Evolutionary conservation across 139 green algal genomes (phyloP).

Genomic region (Tetraselmis chui): DNA sequence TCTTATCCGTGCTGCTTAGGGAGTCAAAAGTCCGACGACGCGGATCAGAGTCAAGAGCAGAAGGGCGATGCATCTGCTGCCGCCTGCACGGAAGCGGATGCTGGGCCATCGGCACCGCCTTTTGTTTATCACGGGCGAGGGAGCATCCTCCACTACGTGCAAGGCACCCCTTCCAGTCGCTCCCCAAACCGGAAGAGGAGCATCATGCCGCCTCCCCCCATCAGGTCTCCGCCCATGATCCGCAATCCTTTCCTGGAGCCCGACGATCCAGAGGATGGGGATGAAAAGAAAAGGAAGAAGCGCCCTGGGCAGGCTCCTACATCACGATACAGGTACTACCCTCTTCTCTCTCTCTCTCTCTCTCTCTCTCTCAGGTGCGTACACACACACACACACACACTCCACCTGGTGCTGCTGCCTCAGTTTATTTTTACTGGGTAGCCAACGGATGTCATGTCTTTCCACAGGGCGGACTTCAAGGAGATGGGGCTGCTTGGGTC

Average conservation of each 20-base stretch:
- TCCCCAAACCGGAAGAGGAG: not conserved
- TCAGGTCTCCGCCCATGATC: not conserved
- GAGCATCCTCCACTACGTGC: not conserved
- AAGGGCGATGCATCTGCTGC: not conserved
- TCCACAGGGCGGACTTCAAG: constrained; percentile 54
- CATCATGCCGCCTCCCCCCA: not conserved
- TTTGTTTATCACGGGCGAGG: not conserved
- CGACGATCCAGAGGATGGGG: not conserved
- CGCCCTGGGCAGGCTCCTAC: not conserved
- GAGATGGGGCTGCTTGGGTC: constrained; percentile 53
- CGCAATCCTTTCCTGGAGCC: not conserved
- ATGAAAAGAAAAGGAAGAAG: not conserved
- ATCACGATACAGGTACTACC: not conserved
- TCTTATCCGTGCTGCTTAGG: too few relatives aligned
- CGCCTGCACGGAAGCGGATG: too few relatives aligned
- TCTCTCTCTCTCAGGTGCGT: too few relatives aligned
- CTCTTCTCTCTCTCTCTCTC: too few relatives aligned
- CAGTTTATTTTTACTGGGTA: too few relatives aligned
- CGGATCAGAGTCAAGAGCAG: not conserved
- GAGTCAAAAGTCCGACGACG: not conserved
- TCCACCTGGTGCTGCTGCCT: too few relatives aligned
- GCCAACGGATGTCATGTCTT: too few relatives aligned
- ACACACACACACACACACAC: too few relatives aligned
- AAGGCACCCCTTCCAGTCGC: not conserved
- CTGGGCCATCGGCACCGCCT: too few relatives aligned